phyloP scores from a whole-genome alignment of 179 eudicot genomes.

The Kewa caespitosa region DNA sequence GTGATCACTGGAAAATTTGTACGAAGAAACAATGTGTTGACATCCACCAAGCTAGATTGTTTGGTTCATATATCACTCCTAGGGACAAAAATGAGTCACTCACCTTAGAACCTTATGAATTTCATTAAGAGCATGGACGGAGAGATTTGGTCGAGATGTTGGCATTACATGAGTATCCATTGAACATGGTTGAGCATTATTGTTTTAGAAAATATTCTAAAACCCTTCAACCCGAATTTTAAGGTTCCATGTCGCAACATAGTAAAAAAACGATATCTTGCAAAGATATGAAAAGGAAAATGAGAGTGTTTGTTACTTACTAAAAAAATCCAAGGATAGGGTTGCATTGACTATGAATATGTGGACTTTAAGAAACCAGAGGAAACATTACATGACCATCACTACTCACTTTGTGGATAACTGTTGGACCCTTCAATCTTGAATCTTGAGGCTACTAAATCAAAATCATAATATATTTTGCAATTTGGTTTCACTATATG shows the following conservation, averaged over 20 bases:
- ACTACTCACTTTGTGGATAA: conserved; percentile 19
- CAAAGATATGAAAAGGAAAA: conserved; percentile 6
- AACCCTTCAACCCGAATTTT: conserved; percentile 15
- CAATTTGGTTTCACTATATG: background rate
- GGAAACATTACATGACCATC: conserved; percentile 20
- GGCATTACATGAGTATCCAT: conserved; percentile 14
- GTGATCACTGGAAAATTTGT: background rate
- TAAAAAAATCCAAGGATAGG: background rate
- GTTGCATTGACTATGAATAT: conserved; percentile 25
- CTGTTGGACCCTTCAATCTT: conserved; percentile 13
- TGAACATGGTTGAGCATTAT: conserved; percentile 16
- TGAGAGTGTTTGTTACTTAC: background rate
- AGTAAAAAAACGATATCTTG: background rate
- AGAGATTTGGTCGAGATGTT: conserved; percentile 15
- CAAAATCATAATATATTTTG: background rate
- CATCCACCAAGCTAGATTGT: conserved; percentile 6
- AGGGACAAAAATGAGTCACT: background rate
- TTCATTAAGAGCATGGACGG: conserved; percentile 14
- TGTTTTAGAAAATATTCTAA: conserved; percentile 11
- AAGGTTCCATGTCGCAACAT: conserved; percentile 8
- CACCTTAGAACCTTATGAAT: conserved; percentile 4
- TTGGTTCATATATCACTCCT: background rate
- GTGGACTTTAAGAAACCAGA: conserved; percentile 21
- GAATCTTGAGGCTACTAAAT: background rate
- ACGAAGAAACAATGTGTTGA: conserved; percentile 1